Evolutionary conservation across 2,329 filamentous ascomycete genomes (phyloP), one percentile per base, ranked within the genome.

Genomic region (Trichoderma harzianum): DNA sequence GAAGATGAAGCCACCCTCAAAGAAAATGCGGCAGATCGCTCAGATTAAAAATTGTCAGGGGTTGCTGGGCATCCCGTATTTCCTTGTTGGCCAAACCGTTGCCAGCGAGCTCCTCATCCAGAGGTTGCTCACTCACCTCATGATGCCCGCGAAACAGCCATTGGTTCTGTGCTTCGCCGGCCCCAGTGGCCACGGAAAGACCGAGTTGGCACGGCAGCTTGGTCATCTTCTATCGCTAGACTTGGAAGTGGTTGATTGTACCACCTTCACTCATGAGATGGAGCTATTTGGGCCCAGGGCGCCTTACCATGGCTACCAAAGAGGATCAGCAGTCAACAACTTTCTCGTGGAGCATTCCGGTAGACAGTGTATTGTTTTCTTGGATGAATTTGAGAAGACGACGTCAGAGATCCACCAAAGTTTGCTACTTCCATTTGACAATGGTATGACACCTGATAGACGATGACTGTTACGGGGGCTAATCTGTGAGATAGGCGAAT

Each of bases 331-430:
- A 1, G 73, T 87, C 18, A 87, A 87, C 74, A 86, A 86, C 73
- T 86, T 86, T 74, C 78, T 87, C 0, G 79, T 79, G 0, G 70
- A 73, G 2, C 78, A 84, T 28, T 74, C 74, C 7, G 82, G 80
- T 2, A 39, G 80, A 63, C 75, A 78, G 21, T 79, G 78, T 43
- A 80, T 87, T 10, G 82, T 87, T 0, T 87, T 86, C 71, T 74
- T 87, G 16, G 85, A 87, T 65, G 85, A 88, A 65, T 86, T 87
- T 58, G 85, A 87, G 51, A 87, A 86, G 75, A 85, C 83, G 0
- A 78, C 74, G 0, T 18, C 76, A 5, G 79, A 82, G 1, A 78
- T 86, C 3, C 81, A 81, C 11, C 75, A 85, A 24, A 76, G 84
- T 6, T 76, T 87, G 8, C 75, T 88, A 2, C 72, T 84, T 4